Evolutionary conservation across 345 rosid species (phyloP), one percentile per base, ranked within the genome.

Genomic region (Gossypium arboreum): DNA sequence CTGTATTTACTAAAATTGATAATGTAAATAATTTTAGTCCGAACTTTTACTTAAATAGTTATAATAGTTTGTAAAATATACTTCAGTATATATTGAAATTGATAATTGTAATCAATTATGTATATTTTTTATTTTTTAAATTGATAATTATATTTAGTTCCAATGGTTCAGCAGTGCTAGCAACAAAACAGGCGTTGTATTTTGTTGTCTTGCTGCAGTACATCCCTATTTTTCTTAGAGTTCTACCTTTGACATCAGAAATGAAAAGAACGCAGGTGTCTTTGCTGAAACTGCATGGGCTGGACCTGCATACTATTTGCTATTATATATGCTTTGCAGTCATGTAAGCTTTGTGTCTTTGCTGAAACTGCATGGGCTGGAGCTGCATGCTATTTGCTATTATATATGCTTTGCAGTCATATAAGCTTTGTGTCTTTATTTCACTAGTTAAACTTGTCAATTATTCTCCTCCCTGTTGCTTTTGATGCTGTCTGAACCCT

Each of bases 361-460:
- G 94, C 94, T 73, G 96, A 95, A 87, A 91, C 98, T 41, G 94
- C 96, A 47, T 93, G 97, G 99, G 96, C 98, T 27, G 98, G 99
- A 81, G 99, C 99, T 80, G 99, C 90, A 45, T 91, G 82, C 83
- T 91, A 95, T 83, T 81, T 95, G 86, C 89, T 95, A 22, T 76
- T 93, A 69, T 95, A 93, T 89, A 91, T 95, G 97, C 97, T 95
- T 73, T 97, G 97, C 48, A 95, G 99, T 87, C 99, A 95, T 85
- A 98, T 93, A 80, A 90, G 95, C 80, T 64, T 71, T 34, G 39
- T 9, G 44, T 29, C 64, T 45, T 76, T 60, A 50, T 73, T 71
- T 51, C 43, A 20, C 50, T 66, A 9, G 13, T 39, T 8, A 20
- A 72, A 41, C 48, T 27, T 72, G 17, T 76, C 45, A 44, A 34